phyloP scores from a whole-genome alignment of 164 flowering plant species.

The Vitis amurensis region DNA sequence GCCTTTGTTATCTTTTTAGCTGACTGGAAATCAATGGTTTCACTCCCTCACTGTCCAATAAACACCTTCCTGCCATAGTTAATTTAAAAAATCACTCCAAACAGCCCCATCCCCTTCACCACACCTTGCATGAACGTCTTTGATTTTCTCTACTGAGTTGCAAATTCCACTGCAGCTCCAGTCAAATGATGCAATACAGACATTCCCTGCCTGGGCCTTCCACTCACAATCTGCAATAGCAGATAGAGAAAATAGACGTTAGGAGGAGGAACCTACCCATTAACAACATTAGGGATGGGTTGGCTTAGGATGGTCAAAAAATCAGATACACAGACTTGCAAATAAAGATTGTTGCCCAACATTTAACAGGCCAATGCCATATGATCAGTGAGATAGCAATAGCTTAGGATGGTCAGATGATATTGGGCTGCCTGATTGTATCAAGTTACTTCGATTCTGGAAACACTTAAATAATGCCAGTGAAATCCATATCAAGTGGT shows the following conservation, averaged over 20 bases:
- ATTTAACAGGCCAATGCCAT: too few relatives aligned
- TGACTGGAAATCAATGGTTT: neutral
- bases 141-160: conserved; percentile 77
- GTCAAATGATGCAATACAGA: conserved; percentile 83
- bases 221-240: conserved; percentile 72
- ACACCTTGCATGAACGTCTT: conserved; percentile 68
- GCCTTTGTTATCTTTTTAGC: neutral
- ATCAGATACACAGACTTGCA: too few relatives aligned
- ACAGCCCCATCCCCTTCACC: conserved; percentile 78
- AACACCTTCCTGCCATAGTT: neutral
- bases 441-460: too few relatives aligned
- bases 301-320: too few relatives aligned
- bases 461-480: too few relatives aligned
- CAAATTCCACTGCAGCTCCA: conserved; percentile 96
- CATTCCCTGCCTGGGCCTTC: conserved; percentile 86
- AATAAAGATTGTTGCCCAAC: too few relatives aligned
- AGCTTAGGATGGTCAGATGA: too few relatives aligned
- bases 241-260: neutral
- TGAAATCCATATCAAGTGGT: too few relatives aligned
- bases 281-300: neutral
- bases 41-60: neutral
- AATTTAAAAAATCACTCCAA: conserved; percentile 59
- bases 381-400: too few relatives aligned
- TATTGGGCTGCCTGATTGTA: too few relatives aligned
- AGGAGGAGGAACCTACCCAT: neutral